These are phyloP conservation scores for Sporothrix dimorphospora DNA, from an alignment of 2,329 filamentous ascomycete species.

Conservation along the genomic window DNA sequence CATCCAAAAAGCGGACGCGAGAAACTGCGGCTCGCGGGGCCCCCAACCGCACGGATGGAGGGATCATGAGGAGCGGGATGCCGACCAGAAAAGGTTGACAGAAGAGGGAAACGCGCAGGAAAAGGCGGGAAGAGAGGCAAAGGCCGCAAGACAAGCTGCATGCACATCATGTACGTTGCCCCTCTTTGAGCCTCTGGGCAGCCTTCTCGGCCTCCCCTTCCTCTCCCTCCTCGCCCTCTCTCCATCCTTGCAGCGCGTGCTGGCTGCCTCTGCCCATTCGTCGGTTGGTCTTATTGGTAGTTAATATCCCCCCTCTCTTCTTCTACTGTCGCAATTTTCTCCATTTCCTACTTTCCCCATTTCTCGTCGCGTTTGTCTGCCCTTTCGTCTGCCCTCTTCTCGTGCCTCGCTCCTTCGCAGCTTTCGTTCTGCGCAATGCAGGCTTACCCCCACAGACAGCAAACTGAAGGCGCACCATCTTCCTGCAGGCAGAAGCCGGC, in stretches of 20 bases:
- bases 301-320: background rate
- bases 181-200: conserved; percentile 15
- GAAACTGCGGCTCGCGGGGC: background rate
- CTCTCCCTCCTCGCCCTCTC: background rate
- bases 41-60: background rate
- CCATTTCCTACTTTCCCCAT: too few species aligned
- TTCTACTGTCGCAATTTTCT: too few species aligned
- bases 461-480: background rate
- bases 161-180: background rate
- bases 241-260: background rate
- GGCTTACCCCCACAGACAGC: background rate
- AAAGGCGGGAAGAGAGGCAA: background rate
- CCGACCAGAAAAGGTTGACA: background rate
- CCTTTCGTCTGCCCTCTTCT: background rate
- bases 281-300: background rate
- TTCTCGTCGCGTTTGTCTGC: background rate
- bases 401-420: background rate
- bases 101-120: background rate
- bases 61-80: background rate
- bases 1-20: too few species aligned
- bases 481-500: background rate
- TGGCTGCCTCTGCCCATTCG: background rate
- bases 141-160: background rate
- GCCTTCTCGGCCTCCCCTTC: background rate
- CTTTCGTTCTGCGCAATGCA: background rate